Base-by-base conservation (phyloP, 148 eudicot genomes). In the Vaccinium myrtillus region DNA sequence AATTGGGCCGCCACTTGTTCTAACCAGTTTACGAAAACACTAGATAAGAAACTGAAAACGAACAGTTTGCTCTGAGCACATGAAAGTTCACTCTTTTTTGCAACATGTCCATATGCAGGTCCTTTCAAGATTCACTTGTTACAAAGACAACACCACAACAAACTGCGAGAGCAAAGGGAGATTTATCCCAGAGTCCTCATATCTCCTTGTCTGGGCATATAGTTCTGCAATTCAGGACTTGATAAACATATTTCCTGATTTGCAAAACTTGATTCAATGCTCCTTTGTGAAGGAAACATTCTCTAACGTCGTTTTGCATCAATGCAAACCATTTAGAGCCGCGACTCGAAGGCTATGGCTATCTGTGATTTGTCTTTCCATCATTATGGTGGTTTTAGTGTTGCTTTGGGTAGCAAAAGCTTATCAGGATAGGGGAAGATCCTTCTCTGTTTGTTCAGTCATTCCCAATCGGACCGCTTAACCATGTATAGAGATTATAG, bases 101-200 rank as follows among this genome's bases (percentile, higher is more conserved):
- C 46, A 25, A 56, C 8, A 32, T 67, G 16, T 79, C 36, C 21
- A 50, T 56, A 14, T 73, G 83, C 90, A 95, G 98, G 89, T 95
- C 77, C 89, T 95, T 36, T 89, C 92, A 53, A 90, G 87, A 84
- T 92, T 90, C 86, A 95, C 94, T 2, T 93, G 98, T 87, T 85
- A 89, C 56, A 11, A 79, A 30, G 71, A 65, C 71, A 83, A 73
- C 39, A 79, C 53, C 48, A 15, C 83, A n/a, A 83, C 51, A 6
- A 70, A 85, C 0, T 91, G 93, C 58, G 80, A 21, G 76, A 86
- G 83, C 8, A 65, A 85, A 0, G 91, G 91, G 63, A 91, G 85
- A 84, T 90, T 91, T 53, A 85, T 92, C 12, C 92, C 95, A 0
- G 84, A 89, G 79, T 49, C 88, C 14, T 58, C 87, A 0, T 93